phyloP scores from a whole-genome alignment of 2,329 filamentous ascomycete species.

The Metarhizium humberi region DNA sequence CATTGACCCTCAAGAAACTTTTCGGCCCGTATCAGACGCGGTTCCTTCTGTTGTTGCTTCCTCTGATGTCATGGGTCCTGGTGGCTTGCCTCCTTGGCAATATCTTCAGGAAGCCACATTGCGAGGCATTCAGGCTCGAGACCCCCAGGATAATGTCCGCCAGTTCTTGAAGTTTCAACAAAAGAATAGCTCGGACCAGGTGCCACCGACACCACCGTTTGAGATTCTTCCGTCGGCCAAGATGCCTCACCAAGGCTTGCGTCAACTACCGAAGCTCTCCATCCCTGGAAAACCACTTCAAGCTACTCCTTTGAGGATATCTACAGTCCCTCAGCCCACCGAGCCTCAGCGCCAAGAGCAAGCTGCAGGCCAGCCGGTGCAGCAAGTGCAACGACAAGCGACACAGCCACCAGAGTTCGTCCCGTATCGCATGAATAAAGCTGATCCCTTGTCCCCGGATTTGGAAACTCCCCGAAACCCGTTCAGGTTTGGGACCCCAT shows the following conservation, averaged over 20 bases:
- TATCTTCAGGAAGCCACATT: constrained; percentile 68
- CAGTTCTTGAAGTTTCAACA: constrained; percentile 87
- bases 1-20: constrained; percentile 43
- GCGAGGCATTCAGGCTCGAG: constrained; percentile 57
- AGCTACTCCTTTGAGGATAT: constrained; percentile 16
- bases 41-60: constrained; percentile 81
- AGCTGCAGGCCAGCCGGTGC: constrained; percentile 15
- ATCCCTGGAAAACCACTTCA: constrained; percentile 36
- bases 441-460: constrained; percentile 42
- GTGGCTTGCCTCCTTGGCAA: constrained; percentile 50
- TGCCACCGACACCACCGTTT: constrained; percentile 62
- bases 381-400: constrained; percentile 9
- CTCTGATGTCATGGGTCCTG: constrained; percentile 77
- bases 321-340: constrained; percentile 17
- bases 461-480: constrained; percentile 47
- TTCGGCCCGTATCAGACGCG: constrained; percentile 64
- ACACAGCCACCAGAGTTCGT: constrained; percentile 26
- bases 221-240: constrained; percentile 46
- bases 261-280: constrained; percentile 51
- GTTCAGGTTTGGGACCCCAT: constrained; percentile 76
- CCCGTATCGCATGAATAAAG: constrained; percentile 44
- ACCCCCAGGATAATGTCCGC: constrained; percentile 87
- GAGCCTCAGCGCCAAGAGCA: constrained; percentile 15
- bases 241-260: constrained; percentile 44
- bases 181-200: constrained; percentile 37